Conservation (phyloP, 2,329 filamentous ascomycete species). For the Lecanoromycetidae sp. region DNA sequence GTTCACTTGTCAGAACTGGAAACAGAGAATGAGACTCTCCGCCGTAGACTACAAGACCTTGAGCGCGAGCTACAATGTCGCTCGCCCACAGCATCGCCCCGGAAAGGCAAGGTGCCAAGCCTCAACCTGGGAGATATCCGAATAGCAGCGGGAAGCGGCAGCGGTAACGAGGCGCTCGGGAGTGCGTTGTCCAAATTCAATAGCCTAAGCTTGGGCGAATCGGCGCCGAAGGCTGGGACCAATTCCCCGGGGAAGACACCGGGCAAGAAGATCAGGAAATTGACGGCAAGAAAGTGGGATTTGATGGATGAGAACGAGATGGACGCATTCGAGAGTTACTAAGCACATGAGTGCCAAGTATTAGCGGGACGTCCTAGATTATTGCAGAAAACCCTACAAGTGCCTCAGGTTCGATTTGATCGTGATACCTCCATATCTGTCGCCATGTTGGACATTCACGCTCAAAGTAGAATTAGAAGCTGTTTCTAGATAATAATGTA, state of each 20-base stretch:
- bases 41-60: constrained; percentile 51
- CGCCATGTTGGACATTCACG: too few species aligned
- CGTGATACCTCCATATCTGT: too few species aligned
- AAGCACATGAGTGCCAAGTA: background rate
- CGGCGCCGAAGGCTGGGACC: constrained; percentile 21
- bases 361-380: too few species aligned
- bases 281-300: constrained; percentile 38
- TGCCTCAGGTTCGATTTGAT: too few species aligned
- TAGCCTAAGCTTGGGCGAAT: constrained; percentile 28
- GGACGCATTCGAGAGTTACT: constrained; percentile 15
- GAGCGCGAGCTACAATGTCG: constrained; percentile 52
- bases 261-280: constrained; percentile 32
- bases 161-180: constrained; percentile 25
- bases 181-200: constrained; percentile 30
- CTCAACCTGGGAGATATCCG: constrained; percentile 9
- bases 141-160: background rate
- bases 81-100: constrained; percentile 43
- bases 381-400: too few species aligned
- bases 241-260: constrained; percentile 19
- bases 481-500: too few species aligned
- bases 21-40: constrained; percentile 57
- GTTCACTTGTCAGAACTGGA: constrained; percentile 55
- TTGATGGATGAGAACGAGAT: constrained; percentile 32
- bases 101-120: constrained; percentile 11
- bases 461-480: too few species aligned